These are phyloP conservation scores for Phaeophleospora eucalypticola DNA, from an alignment of 2,329 filamentous ascomycete genomes.

Conservation along the genomic window DNA sequence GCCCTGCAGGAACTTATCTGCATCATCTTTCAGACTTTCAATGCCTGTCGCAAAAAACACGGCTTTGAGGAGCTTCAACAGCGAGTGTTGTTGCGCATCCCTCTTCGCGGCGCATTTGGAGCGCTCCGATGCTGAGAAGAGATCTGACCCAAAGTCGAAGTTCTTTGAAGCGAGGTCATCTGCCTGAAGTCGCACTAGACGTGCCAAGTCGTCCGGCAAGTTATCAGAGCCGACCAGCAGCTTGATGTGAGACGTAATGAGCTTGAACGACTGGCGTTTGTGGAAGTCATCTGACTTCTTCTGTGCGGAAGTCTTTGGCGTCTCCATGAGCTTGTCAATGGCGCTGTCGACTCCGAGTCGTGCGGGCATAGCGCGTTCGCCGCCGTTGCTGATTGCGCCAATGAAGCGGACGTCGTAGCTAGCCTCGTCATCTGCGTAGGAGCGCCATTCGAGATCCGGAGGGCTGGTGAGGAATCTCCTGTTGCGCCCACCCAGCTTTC, in stretches of 20 bases:
- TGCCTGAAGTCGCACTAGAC: slow-evolving; percentile 79
- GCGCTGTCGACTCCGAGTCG: slow-evolving; percentile 84
- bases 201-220: slow-evolving; percentile 82
- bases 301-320: slow-evolving; percentile 57
- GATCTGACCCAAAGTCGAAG: slow-evolving; percentile 63
- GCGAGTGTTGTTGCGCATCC: slow-evolving; percentile 70
- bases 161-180: slow-evolving; percentile 76
- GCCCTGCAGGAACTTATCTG: slow-evolving; percentile 70
- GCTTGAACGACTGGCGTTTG: slow-evolving; percentile 85
- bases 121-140: slow-evolving; percentile 71
- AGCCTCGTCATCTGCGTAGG: slow-evolving; percentile 79
- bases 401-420: slow-evolving; percentile 87
- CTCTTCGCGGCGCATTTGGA: slow-evolving; percentile 84
- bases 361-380: slow-evolving; percentile 78
- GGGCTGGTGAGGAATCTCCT: slow-evolving; percentile 91
- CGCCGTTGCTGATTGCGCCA: slow-evolving; percentile 67
- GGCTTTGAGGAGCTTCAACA: slow-evolving; percentile 86
- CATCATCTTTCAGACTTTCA: slow-evolving; percentile 72
- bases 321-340: slow-evolving; percentile 80
- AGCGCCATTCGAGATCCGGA: slow-evolving; percentile 74
- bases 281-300: slow-evolving; percentile 78
- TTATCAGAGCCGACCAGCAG: slow-evolving; percentile 82
- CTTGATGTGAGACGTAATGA: slow-evolving; percentile 86
- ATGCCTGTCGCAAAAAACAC: slow-evolving; percentile 77
- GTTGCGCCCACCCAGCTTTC: slow-evolving; percentile 92